Evolutionary conservation across 1,284 basidiomycete genomes (phyloP), one percentile per base, ranked within the genome.

Genomic region (Ceratobasidium sp.): DNA sequence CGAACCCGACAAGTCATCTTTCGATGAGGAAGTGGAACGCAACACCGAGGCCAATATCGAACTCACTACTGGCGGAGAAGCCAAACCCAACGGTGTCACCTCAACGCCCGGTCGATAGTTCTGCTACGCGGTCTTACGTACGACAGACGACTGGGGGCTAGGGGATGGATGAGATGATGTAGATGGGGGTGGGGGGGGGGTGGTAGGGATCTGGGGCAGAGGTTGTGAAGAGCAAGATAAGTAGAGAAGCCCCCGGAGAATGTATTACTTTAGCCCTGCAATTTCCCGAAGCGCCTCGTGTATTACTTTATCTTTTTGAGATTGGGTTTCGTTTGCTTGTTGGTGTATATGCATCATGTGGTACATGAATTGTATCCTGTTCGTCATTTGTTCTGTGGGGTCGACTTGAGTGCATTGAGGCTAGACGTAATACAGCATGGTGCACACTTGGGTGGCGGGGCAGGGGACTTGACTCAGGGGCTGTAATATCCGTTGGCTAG

Each of bases 1-100:
- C 49, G 75, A 75, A 45, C 75, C 77, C 49, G 73, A 74, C 32
- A 74, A 58, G 20, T 45, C 38, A 13, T 65, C 62, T 17, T 31
- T 65, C 27, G 62, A 65, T 31, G 62, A 65, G 20, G 62, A 65
- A 25, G 62, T 65, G 22, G 62, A 65, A 25, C 62, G 62, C n/a
- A 65, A 65, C 20, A 65, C 62, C 13, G 62, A 65, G 62, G 62
- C 62, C 31, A 65, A 65, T 27, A 53, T n/a, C 35, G 62, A 53
- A 53, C 62, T 65, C 38, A 65, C 31, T 12, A 31, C 62, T 31
- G 49, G 20, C 35, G 62, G n/a, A 5, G 8, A 8, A 13, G 50
- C 49, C 8, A 65, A 53, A 49, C 10, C 38, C 62, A 65, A 65
- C 42, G 62, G 62, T 29, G 27, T 65, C 25, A n/a, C 49, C 27